Evolutionary conservation across 495 filamentous ascomycete species (phyloP), one percentile per base, ranked within the genome.

Genomic region (Aspergillus nidulans): DNA sequence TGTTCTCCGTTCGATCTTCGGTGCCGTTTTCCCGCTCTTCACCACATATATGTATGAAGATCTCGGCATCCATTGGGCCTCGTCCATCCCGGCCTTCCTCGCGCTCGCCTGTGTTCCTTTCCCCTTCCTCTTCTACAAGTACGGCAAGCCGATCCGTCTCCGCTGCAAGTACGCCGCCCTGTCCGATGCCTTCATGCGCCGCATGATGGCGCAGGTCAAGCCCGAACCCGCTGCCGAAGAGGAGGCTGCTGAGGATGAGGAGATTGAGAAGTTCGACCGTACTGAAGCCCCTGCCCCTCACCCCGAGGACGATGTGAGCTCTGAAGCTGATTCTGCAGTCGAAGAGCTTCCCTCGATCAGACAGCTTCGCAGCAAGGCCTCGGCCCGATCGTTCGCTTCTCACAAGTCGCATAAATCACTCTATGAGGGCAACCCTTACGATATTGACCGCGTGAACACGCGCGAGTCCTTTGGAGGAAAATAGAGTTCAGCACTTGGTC

Each of bases 1-100:
- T 15, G 82, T 92, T 4, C 69, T 92, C 38, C 79, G 83, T 50
- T 83, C 80, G 2, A 48, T 74, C 26, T 91, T 92, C 64, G 90
- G 90, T 61, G 86, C 88, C n/a, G 86, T 81, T 0, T 94, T 95
- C 74, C 90, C 90, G 2, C 76, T 95, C 0, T 94, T 95, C 76
- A 92, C 89, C 3, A 81, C 79, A 0, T 75, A 86, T 53, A 88
- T 94, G 86, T 94, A 89, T 67, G 30, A 74, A 6, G 75, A 83
- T 63, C 79, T 95, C 1, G 89, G 89, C 53, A 84, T 87, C 55
- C 87, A 92, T 74, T 92, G 89, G 90, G 90, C 88, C 4, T 85
- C 81, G 16, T 82, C 80, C 1, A 78, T 95, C 44, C 88, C 88
- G 0, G 90, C 87, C 0, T 92, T 92, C 72, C 71, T 94, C 6